Conservation (phyloP, 176 grass and related monocot species). For the Cocos nucifera region DNA sequence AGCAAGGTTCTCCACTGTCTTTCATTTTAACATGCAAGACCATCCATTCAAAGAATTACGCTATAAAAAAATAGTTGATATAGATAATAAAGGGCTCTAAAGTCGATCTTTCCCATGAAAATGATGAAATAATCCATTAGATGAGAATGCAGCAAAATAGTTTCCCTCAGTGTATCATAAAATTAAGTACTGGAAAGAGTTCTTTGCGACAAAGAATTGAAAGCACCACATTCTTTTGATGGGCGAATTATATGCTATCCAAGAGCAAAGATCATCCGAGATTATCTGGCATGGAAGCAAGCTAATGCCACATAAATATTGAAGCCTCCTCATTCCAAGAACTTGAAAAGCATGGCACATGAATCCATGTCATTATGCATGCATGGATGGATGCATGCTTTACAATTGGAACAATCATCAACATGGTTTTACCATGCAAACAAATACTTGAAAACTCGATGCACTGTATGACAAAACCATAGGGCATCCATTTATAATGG, state of each 20-base stretch:
- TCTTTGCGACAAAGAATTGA: slow-evolving; percentile 55
- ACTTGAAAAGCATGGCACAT: too few species aligned
- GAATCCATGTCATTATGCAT: too few species aligned
- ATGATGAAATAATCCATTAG: slow-evolving; percentile 2
- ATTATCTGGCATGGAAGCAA: slow-evolving; percentile 85
- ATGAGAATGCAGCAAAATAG: slow-evolving; percentile 53
- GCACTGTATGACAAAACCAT: not conserved
- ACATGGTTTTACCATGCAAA: too few species aligned
- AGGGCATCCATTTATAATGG: not conserved
- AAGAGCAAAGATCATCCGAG: slow-evolving; percentile 47
- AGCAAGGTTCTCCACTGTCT: slow-evolving; percentile 34
- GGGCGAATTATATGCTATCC: slow-evolving; percentile 79
- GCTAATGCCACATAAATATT: slow-evolving; percentile 19
- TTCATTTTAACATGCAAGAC: not conserved
- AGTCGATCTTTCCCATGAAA: too few species aligned
- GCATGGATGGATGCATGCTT: too few species aligned
- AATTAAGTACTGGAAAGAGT: slow-evolving; percentile 44
- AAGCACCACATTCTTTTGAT: slow-evolving; percentile 65
- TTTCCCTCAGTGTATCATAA: slow-evolving; percentile 47
- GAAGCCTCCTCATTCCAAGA: too few species aligned
- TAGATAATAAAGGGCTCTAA: too few species aligned
- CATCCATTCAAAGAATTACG: not conserved
- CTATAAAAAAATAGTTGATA: too few species aligned
- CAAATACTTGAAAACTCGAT: too few species aligned
- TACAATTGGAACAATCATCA: too few species aligned